Conservation (phyloP, 495 filamentous ascomycete species). For the Penicillium coffeae region DNA sequence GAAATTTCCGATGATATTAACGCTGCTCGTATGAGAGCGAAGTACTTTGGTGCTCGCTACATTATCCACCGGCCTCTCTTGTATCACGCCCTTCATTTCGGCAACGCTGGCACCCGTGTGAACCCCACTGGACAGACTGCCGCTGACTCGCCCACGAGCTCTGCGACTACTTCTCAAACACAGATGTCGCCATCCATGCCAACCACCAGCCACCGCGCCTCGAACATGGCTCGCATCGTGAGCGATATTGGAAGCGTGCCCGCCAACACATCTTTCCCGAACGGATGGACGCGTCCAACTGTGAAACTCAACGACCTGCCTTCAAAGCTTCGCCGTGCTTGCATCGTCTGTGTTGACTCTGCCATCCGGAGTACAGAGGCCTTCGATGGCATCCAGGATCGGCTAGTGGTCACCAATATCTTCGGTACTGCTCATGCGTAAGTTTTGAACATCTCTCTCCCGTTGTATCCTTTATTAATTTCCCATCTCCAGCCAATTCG, state of each 20-base stretch:
- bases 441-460: slow-evolving; percentile 39
- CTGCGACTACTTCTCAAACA: slow-evolving; percentile 25
- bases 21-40: slow-evolving; percentile 78
- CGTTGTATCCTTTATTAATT: neutral
- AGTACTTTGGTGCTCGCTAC: slow-evolving; percentile 88
- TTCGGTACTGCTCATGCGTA: slow-evolving; percentile 97
- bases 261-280: slow-evolving; percentile 3
- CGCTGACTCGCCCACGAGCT: slow-evolving; percentile 30
- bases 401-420: slow-evolving; percentile 86
- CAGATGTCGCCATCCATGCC: slow-evolving; percentile 30
- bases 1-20: slow-evolving; percentile 73
- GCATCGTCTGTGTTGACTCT: slow-evolving; percentile 61
- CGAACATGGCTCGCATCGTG: slow-evolving; percentile 30
- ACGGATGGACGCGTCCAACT: slow-evolving; percentile 13
- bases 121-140: slow-evolving; percentile 17
- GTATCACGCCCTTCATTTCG: slow-evolving; percentile 56
- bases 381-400: slow-evolving; percentile 66
- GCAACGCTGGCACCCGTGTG: slow-evolving; percentile 24
- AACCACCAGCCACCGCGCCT: slow-evolving; percentile 16
- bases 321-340: slow-evolving; percentile 45
- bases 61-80: slow-evolving; percentile 86
- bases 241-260: slow-evolving; percentile 34
- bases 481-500: slow-evolving; percentile 72
- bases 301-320: slow-evolving; percentile 24
- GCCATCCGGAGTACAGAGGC: slow-evolving; percentile 81